A percentile compares a stretch with the other conserved stretches of the same genome.
phyloP scores from a whole-genome alignment of 257 asterid genomes.

The Buddleja alternifolia region DNA sequence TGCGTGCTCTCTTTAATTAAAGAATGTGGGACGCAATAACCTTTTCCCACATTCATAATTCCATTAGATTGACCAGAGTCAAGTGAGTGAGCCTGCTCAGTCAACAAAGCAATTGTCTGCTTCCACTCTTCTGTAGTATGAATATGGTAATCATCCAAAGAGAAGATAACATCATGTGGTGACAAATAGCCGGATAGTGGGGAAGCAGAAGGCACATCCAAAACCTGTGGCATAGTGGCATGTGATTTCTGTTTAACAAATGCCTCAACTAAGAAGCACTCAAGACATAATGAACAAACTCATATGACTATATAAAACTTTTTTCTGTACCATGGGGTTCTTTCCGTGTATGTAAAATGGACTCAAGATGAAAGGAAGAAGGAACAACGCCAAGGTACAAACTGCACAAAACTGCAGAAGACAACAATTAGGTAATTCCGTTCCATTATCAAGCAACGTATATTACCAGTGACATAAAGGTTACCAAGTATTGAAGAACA shows the following conservation, averaged over 20 bases:
- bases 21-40: slow-evolving; percentile 75
- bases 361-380: slow-evolving; percentile 62
- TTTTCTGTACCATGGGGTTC: slow-evolving; percentile 64
- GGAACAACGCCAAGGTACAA: slow-evolving; percentile 60
- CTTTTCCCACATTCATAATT: slow-evolving; percentile 36
- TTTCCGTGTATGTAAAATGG: slow-evolving; percentile 73
- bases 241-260: slow-evolving; percentile 23
- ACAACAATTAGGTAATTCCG: slow-evolving; percentile 29
- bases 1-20: slow-evolving; percentile 47
- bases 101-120: slow-evolving; percentile 42
- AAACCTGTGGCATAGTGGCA: slow-evolving; percentile 53
- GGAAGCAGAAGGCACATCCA: slow-evolving; percentile 70
- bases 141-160: slow-evolving; percentile 58
- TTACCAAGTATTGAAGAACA: not conserved
- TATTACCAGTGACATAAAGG: not conserved
- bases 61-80: slow-evolving; percentile 36
- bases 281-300: slow-evolving; percentile 17
- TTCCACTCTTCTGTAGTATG: slow-evolving; percentile 68
- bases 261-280: slow-evolving; percentile 9
- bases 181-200: slow-evolving; percentile 70
- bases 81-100: slow-evolving; percentile 36
- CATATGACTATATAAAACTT: slow-evolving; percentile 12
- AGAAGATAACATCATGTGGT: slow-evolving; percentile 59
- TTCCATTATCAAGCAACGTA: slow-evolving; percentile 28
- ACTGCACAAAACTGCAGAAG: slow-evolving; percentile 66